A percentile compares a stretch with the other conserved stretches of the same genome.
These are phyloP conservation scores for Achlya hypogyna DNA, from an alignment of 352 stramenopile genomes.

Conservation along the genomic window DNA sequence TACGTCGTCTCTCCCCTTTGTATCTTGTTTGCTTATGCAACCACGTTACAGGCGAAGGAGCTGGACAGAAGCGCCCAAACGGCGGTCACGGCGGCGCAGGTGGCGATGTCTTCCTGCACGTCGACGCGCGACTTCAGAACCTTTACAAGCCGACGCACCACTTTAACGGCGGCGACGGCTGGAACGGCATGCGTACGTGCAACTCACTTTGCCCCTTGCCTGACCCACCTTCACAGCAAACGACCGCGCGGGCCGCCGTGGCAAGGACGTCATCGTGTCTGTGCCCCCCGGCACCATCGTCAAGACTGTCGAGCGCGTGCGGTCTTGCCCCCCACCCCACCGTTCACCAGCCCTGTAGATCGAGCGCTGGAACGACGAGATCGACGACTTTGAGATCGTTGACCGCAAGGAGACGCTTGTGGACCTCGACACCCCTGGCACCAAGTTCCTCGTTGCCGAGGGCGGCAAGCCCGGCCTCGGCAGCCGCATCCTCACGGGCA, in stretches of 20 bases:
- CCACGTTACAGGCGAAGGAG: constrained; percentile 30
- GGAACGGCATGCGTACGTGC: constrained; percentile 75
- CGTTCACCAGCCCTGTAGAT: constrained; percentile 26
- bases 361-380: constrained; percentile 55
- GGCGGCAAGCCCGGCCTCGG: constrained; percentile 77
- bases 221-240: constrained; percentile 38
- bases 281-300: constrained; percentile 82
- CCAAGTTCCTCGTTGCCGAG: constrained; percentile 57
- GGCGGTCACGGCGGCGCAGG: constrained; percentile 77
- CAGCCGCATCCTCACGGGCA: constrained; percentile 77
- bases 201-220: neutral
- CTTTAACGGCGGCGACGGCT: constrained; percentile 63
- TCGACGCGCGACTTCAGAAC: constrained; percentile 72
- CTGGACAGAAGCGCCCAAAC: constrained; percentile 70
- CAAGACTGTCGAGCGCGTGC: constrained; percentile 73
- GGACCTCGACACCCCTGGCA: constrained; percentile 67
- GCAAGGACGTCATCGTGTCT: constrained; percentile 72
- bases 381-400: constrained; percentile 69
- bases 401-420: constrained; percentile 67
- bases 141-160: constrained; percentile 76
- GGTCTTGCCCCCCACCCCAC: constrained; percentile 5
- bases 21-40: neutral
- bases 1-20: constrained; percentile 17
- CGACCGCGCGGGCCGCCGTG: constrained; percentile 57
- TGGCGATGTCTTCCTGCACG: constrained; percentile 67